Conservation (phyloP, 2,329 filamentous ascomycete genomes). For the Hymenoscyphus albidus region DNA sequence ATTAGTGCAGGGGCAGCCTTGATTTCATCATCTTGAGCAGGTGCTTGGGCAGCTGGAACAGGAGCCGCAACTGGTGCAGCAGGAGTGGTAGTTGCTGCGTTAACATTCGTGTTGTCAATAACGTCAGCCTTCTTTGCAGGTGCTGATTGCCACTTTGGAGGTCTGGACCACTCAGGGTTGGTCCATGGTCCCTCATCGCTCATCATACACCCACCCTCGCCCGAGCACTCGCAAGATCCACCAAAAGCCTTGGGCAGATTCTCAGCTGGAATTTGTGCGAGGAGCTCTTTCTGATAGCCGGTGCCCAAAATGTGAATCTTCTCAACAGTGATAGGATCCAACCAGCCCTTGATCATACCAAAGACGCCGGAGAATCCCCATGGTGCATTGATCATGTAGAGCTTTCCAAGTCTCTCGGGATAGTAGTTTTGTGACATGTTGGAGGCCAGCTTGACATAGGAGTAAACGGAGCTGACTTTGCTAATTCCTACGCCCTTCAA, state of each 20-base stretch:
- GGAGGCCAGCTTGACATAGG: constrained; percentile 80
- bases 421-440: constrained; percentile 98
- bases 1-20: constrained; percentile 25
- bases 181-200: constrained; percentile 91
- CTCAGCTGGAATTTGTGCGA: constrained; percentile 80
- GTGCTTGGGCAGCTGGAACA: constrained; percentile 14
- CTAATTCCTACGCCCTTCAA: constrained; percentile 86
- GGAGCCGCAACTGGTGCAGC: constrained; percentile 19
- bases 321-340: constrained; percentile 92
- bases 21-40: constrained; percentile 22
- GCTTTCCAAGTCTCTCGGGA: constrained; percentile 89
- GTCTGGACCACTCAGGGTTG: constrained; percentile 62
- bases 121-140: constrained; percentile 33
- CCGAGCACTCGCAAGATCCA: constrained; percentile 74
- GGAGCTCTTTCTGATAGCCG: constrained; percentile 77
- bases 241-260: constrained; percentile 87
- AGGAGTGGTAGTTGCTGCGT: constrained; percentile 25
- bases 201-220: constrained; percentile 79
- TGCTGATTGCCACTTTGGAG: constrained; percentile 58
- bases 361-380: constrained; percentile 92
- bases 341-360: constrained; percentile 82
- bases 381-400: constrained; percentile 97
- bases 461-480: constrained; percentile 79
- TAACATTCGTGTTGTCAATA: constrained; percentile 37
- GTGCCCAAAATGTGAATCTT: constrained; percentile 91